Evolutionary conservation across 345 rosid genomes (phyloP), one percentile per base, ranked within the genome.

Genomic region (Diplotaxis tenuifolia): DNA sequence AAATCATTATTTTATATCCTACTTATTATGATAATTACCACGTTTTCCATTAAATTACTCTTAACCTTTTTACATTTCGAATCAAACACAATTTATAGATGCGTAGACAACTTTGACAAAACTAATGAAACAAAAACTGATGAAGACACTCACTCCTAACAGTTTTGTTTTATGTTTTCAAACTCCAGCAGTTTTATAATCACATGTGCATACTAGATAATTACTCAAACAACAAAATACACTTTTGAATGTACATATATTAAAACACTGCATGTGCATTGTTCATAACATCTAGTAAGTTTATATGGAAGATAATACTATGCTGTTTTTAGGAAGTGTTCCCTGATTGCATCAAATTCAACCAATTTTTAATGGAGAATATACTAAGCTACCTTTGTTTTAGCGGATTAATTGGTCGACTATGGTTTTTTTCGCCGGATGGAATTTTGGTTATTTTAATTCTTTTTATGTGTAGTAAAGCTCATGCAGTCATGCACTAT

Each of bases 241-340:
- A 40, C 14, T 40, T 23, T 40, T 40, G 16, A 40, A 40, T 38
- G 47, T 38, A 36, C 12, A 40, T 40, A 40, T 40, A 40, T 40
- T 42, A 18, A 5, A 47, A 47, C 29, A 9, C 11, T 53, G 50
- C 62, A 68, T 68, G 72, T 68, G 63, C 72, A 15, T 36, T 42
- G 50, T 36, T 52, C 47, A 31, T 18, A 16, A 40, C 40, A 52
- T 19, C 31, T 18, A 29, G 12, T 11, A 66, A 49, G 9, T 36
- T 67, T 22, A 67, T n/a, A 54, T 21, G 47, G 20, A 21, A 53
- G 71, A 67, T 54, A 54, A 67, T 54, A 68, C 53, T 15, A 52
- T 27, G 27, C 36, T 31, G 22, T 47, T 61, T 47, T 16, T 28
- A 15, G 55, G 18, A 62, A 32, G 25, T 50, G 38, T 34, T 14